phyloP scores from a whole-genome alignment of 768 basidiomycete species.

The Tulasnella sp. region DNA sequence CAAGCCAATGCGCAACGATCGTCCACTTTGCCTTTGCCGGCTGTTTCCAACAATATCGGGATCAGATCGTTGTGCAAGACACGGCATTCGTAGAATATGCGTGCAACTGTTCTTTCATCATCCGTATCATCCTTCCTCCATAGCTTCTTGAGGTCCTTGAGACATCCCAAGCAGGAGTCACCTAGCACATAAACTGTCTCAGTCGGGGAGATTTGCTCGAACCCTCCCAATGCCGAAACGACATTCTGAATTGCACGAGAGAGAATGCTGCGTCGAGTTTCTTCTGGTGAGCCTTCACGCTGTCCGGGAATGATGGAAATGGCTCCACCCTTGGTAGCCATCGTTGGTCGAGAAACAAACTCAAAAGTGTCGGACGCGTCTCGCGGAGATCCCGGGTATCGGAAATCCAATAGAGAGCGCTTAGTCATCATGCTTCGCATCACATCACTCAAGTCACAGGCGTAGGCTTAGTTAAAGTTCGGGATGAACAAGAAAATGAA shows the following conservation, averaged over 20 bases:
- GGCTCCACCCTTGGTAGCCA: too few species aligned
- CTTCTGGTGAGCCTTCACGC: not conserved
- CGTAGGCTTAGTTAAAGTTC: too few species aligned
- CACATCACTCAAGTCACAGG: too few species aligned
- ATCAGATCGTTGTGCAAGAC: conserved; percentile 78
- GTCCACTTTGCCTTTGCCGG: conserved; percentile 62
- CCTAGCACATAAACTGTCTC: conserved; percentile 54
- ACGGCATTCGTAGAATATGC: conserved; percentile 82
- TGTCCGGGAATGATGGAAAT: too few species aligned
- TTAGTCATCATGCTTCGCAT: too few species aligned
- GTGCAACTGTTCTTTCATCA: conserved; percentile 89
- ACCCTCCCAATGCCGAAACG: conserved; percentile 68
- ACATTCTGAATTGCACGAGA: conserved; percentile 58
- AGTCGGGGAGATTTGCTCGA: conserved; percentile 32
- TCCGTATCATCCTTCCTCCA: conserved; percentile 97
- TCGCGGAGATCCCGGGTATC: too few species aligned
- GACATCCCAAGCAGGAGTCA: conserved; percentile 67
- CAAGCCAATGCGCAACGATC: conserved; percentile 73
- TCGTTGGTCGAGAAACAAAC: too few species aligned
- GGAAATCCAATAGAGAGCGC: too few species aligned
- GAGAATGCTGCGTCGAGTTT: conserved; percentile 30
- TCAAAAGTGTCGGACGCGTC: too few species aligned
- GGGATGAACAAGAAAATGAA: too few species aligned
- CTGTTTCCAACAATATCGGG: conserved; percentile 69
- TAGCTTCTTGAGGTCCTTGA: conserved; percentile 88